phyloP scores from a whole-genome alignment of 129 eudicot species.

The Tagetes patula region DNA sequence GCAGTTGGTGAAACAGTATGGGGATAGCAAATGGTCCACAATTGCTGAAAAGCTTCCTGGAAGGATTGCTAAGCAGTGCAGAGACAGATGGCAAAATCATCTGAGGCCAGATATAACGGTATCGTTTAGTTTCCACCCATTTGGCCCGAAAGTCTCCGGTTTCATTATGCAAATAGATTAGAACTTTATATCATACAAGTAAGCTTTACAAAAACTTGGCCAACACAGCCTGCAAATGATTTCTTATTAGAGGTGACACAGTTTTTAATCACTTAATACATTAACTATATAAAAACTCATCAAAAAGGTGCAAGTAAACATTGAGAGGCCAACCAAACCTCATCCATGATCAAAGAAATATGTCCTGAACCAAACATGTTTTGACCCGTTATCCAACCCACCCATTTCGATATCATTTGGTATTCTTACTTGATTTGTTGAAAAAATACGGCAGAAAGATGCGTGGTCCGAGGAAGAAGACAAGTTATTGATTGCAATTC shows the following conservation, averaged over 20 bases:
- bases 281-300: not conserved
- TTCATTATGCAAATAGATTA: not conserved
- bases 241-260: not conserved
- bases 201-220: no score
- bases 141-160: not conserved
- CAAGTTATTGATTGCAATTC: slow-evolving; percentile 47
- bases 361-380: not conserved
- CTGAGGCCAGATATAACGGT: slow-evolving; percentile 71
- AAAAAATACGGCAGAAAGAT: slow-evolving; percentile 43
- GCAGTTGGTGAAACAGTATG: slow-evolving; percentile 48
- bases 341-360: not conserved
- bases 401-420: not conserved
- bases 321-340: not conserved
- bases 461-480: slow-evolving; percentile 69
- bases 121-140: not conserved
- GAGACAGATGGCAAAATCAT: slow-evolving; percentile 87
- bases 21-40: slow-evolving; percentile 57
- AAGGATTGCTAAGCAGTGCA: slow-evolving; percentile 74
- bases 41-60: slow-evolving; percentile 67
- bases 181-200: not conserved
- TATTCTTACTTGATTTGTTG: not conserved
- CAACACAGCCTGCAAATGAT: no score
- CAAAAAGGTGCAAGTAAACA: not conserved
- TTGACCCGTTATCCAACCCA: not conserved
- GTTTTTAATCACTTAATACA: not conserved